phyloP scores from a whole-genome alignment of 1,139 yeast genomes.

The Magnusiomyces tetraspermus region DNA sequence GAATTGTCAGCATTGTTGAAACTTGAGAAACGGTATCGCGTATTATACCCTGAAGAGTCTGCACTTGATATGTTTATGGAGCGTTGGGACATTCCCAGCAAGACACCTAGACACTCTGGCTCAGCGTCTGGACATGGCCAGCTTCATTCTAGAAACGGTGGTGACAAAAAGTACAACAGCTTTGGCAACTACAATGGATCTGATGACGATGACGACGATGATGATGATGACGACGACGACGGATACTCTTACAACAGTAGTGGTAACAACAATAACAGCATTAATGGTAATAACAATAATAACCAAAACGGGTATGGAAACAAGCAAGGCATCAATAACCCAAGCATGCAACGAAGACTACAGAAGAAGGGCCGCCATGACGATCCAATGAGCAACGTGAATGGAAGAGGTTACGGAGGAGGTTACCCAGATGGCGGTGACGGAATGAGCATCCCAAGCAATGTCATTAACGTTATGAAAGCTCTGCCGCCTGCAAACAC shows the following conservation, averaged over 20 bases:
- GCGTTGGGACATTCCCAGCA: conserved; percentile 35
- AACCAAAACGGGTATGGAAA: background rate
- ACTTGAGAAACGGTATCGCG: conserved; percentile 57
- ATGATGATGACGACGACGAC: conserved; percentile 1
- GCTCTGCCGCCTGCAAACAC: conserved; percentile 5
- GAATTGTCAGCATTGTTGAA: conserved; percentile 59
- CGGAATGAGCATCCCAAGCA: background rate
- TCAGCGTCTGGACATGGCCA: background rate
- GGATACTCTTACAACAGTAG: too few relatives aligned
- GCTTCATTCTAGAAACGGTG: background rate
- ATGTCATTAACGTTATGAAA: conserved; percentile 2
- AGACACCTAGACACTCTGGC: conserved; percentile 4
- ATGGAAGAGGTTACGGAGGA: background rate
- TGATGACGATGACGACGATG: conserved; percentile 1
- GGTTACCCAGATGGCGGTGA: background rate
- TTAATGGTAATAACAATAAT: background rate
- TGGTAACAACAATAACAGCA: background rate
- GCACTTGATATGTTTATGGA: conserved; percentile 24
- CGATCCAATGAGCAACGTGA: background rate
- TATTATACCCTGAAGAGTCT: conserved; percentile 47
- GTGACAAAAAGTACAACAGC: conserved; percentile 3
- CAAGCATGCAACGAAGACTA: background rate
- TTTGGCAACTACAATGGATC: background rate
- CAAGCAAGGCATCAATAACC: too few relatives aligned
- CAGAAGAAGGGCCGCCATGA: conserved; percentile 1